Evolutionary conservation across 2,329 filamentous ascomycete species (phyloP), one percentile per base, ranked within the genome.

Genomic region (Fusarium hainanense): DNA sequence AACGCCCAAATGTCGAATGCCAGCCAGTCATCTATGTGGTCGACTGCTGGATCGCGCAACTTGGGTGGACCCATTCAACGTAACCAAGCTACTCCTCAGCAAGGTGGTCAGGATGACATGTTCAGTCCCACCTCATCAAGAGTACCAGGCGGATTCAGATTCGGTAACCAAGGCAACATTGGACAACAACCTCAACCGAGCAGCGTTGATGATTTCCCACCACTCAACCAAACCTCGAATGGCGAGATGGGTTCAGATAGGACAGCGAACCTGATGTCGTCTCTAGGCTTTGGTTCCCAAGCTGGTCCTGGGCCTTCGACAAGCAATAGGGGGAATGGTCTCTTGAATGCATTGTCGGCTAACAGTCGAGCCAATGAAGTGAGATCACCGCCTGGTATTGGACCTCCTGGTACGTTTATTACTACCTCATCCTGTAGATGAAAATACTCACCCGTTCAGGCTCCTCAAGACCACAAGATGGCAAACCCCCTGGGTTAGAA

Each of bases 341-440:
- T 91, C 41, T 78, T 91, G 47, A 90, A 89, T 74, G 89, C 88
- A 6, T 78, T 91, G n/a, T 89, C 88, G 44, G 87, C 87, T 7
- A 90, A 85, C 66, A 85, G 80, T 60, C 82, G 87, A 56, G 77
- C 83, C 37, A 79, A 80, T 46, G 85, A 89, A 48, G 74, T 72
- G 49, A 84, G 85, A 58, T 84, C 86, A 37, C 84, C 86, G 4
- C 81, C 83, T 51, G 82, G 81, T 34, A 78, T 80, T 21, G 77
- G 79, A 52, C 73, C 75, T 32, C 76, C 79, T 66, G 80, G 80
- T 82, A 76, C 64, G 73, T 50, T 50, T 20, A 28, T 21, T 23
- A 9, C 41, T 18, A 7, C 23, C 18, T 25, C 20, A 12, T 20
- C 10, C 13, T 21, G 6, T 6, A 27, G 30, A 32, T n/a, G 46